phyloP scores from a whole-genome alignment of 2,329 filamentous ascomycete species.

The Exophiala bonariae region DNA sequence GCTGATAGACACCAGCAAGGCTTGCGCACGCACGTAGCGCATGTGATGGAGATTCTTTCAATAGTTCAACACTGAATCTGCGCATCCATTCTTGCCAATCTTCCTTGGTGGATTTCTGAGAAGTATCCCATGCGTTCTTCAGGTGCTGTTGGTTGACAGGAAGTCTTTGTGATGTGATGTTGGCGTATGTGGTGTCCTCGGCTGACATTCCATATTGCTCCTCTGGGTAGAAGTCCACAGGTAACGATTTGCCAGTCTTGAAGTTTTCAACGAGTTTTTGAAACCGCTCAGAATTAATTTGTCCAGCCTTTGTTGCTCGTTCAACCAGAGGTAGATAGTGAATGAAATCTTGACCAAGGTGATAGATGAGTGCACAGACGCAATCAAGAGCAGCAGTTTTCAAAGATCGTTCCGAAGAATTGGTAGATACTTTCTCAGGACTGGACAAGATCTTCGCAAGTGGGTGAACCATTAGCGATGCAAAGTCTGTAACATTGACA shows the following conservation, averaged over 20 bases:
- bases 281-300: conserved; percentile 87
- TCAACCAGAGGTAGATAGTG: conserved; percentile 94
- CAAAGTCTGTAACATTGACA: conserved; percentile 96
- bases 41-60: conserved; percentile 95
- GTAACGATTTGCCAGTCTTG: conserved; percentile 91
- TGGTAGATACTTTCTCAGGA: conserved; percentile 55
- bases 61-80: conserved; percentile 88
- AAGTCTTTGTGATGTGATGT: conserved; percentile 71
- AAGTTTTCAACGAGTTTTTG: conserved; percentile 89
- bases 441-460: conserved; percentile 66
- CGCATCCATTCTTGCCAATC: conserved; percentile 99
- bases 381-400: conserved; percentile 87
- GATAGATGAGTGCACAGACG: conserved; percentile 90
- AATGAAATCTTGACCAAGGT: conserved; percentile 90
- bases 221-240: conserved; percentile 88
- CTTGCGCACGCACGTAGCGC: conserved; percentile 90
- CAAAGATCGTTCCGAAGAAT: conserved; percentile 64
- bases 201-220: conserved; percentile 74
- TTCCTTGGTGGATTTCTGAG: conserved; percentile 93
- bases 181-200: conserved; percentile 60
- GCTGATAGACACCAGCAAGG: conserved; percentile 85
- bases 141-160: conserved; percentile 97
- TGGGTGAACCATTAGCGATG: conserved; percentile 93
- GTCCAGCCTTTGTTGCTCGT: conserved; percentile 75
- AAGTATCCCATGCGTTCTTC: conserved; percentile 95